Evolutionary conservation across 176 grass and related monocot species (phyloP).

Genomic region (Triticum turgidum): DNA sequence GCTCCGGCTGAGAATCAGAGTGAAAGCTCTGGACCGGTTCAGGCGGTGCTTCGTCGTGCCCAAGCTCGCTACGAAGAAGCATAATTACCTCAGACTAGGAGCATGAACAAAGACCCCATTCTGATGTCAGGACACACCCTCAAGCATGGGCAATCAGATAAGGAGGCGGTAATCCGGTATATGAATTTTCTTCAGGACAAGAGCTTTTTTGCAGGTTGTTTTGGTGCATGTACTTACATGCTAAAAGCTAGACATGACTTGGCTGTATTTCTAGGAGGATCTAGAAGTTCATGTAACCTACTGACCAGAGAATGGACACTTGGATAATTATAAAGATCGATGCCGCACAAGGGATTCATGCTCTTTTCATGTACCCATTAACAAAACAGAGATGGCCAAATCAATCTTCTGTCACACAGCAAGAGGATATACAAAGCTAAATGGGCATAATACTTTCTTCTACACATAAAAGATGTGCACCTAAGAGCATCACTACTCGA

Average conservation of each 20-base stretch:
- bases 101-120: not conserved
- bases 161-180: not conserved
- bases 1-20: slow-evolving; percentile 57
- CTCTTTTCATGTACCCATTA: not conserved
- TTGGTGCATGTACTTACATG: not conserved
- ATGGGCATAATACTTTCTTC: not conserved
- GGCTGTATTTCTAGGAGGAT: not conserved
- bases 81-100: not conserved
- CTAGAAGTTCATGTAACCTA: not conserved
- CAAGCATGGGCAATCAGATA: too few relatives aligned
- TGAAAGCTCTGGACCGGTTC: slow-evolving; percentile 49
- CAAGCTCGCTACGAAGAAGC: slow-evolving; percentile 37
- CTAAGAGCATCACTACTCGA: too few relatives aligned
- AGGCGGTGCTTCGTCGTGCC: slow-evolving; percentile 55
- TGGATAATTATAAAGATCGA: not conserved
- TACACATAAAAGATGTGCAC: not conserved
- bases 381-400: not conserved
- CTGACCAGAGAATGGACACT: not conserved
- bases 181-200: too few relatives aligned
- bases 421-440: not conserved
- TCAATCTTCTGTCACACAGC: not conserved
- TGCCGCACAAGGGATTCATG: not conserved
- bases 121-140: not conserved
- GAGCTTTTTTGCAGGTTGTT: not conserved
- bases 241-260: not conserved